Conservation (phyloP, 192 early-diverging fungal genomes). For the Mortierella alpina region DNA sequence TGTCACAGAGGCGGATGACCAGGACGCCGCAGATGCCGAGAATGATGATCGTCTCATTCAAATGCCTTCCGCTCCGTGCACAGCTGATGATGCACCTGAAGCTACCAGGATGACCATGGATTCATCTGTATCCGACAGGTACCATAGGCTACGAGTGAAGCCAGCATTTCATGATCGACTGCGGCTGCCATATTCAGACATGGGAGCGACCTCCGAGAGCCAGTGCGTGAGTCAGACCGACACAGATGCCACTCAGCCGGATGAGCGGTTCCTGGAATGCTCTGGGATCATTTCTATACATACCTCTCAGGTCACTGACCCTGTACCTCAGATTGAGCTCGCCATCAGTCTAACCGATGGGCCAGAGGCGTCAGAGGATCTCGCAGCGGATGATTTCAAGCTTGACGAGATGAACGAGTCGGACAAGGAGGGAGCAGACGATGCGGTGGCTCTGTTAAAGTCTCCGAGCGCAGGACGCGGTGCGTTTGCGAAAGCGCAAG, state of each 20-base stretch:
- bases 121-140: neutral
- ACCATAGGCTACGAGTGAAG: neutral
- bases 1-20: constrained; percentile 7
- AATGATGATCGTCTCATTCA: too few relatives aligned
- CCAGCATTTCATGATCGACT: neutral
- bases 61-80: neutral
- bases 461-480: constrained; percentile 45
- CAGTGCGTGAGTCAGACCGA: constrained; percentile 13
- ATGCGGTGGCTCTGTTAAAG: constrained; percentile 29
- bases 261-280: constrained; percentile 24
- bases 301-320: constrained; percentile 2
- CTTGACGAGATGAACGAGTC: constrained; percentile 15
- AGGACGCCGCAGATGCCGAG: neutral
- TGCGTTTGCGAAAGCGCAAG: constrained; percentile 13
- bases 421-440: constrained; percentile 20
- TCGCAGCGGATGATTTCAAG: neutral
- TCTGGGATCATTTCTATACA: neutral
- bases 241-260: constrained; percentile 47
- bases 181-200: constrained; percentile 6
- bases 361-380: neutral
- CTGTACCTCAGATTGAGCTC: constrained; percentile 12
- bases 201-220: neutral
- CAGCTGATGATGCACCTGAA: too few relatives aligned
- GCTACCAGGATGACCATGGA: neutral
- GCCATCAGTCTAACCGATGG: neutral